Evolutionary conservation across 306 rosid genomes (phyloP).

Genomic region (Morella rubra): DNA sequence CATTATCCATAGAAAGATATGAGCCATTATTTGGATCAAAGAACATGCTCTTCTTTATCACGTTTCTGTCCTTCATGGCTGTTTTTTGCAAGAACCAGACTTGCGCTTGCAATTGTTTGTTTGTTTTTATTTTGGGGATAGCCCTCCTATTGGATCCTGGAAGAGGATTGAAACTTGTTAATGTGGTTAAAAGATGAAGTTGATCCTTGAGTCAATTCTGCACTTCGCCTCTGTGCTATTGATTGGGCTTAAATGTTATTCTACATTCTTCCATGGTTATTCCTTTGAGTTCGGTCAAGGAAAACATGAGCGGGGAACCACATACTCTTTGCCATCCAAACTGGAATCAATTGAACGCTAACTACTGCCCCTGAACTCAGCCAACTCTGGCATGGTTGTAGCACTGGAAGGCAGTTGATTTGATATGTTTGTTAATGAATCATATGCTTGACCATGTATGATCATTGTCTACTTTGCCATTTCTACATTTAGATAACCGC

Average conservation of each 20-base stretch:
- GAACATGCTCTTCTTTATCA: slow-evolving; percentile 14
- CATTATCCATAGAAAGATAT: neutral
- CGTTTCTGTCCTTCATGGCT: slow-evolving; percentile 7
- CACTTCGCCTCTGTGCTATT: neutral
- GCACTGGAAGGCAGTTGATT: neutral
- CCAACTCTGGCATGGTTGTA: neutral
- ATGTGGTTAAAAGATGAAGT: neutral
- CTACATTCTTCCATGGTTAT: neutral
- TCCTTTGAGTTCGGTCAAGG: neutral
- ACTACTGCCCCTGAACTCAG: neutral
- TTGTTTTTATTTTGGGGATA: neutral
- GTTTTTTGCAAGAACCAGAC: neutral
- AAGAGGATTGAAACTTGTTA: neutral
- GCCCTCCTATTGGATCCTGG: neutral
- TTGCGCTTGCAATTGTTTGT: slow-evolving; percentile 3
- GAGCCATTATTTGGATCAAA: neutral
- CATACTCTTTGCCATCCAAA: neutral
- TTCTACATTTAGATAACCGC: slow-evolving; percentile 13
- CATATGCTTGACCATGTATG: slow-evolving; percentile 1
- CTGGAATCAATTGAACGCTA: too few species aligned
- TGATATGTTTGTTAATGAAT: slow-evolving; percentile 19
- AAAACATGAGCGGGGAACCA: neutral
- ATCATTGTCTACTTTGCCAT: slow-evolving; percentile 4
- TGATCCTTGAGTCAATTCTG: neutral
- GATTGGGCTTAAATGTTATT: neutral